Evolutionary conservation across 164 flowering plant genomes (phyloP), one percentile per base, ranked within the genome.

Genomic region (Chimonanthus salicifolius): DNA sequence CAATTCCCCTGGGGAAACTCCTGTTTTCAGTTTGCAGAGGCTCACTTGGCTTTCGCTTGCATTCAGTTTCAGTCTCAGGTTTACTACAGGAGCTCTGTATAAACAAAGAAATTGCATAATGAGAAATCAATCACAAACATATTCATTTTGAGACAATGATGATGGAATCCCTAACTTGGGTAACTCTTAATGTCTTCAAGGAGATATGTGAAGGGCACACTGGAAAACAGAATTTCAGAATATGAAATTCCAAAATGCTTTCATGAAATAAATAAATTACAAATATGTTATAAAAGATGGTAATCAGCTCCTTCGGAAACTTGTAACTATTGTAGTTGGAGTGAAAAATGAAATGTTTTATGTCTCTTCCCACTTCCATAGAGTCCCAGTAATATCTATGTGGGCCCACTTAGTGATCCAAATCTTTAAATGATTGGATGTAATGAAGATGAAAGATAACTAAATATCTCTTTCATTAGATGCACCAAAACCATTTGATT

Each of bases 21-120:
- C 65, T 67, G 50, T 65, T 21, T 68, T 80, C 79, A 69, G 8
- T 58, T 70, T 70, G 49, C 72, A 70, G 67, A 76, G 69, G 54
- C 76, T 79, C 84, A 71, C 76, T 80, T 81, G 33, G 75, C 68
- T 71, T 71, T 70, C 45, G 69, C 10, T n/a, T 72, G 75, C 72
- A 76, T 80, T 77, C 80, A 79, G 73, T 82, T 79, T 74, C 86
- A 47, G 73, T 65, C 72, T 62, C 79, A 50, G 73, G 80, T 58
- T 71, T 81, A 69, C 78, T 74, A 71, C 83, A 77, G 47, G 83
- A 78, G 81, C 82, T 85, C 86, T 83, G 83, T 77, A 81, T 62
- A 80, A 75, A 70, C 72, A 64, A 33, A 33, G 68, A 43, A 76
- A 66, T 45, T 21, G 64, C 20, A 78, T 64, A 60, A 70, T 43